phyloP scores from a whole-genome alignment of 1,284 basidiomycete species.

The Ustilago trichophora region DNA sequence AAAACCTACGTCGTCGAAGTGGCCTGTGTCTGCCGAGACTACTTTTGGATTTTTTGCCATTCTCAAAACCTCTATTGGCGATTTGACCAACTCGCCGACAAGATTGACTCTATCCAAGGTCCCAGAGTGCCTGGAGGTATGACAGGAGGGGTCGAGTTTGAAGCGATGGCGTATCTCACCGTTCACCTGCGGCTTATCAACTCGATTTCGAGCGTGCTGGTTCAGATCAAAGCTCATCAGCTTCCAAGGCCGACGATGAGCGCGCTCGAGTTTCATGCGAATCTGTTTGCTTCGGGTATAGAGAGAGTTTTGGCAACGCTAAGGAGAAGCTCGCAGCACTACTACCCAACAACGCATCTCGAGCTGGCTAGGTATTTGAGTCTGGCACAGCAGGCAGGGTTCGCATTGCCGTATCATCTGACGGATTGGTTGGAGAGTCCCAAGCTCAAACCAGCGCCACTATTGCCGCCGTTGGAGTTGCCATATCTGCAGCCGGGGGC shows the following conservation, averaged over 20 bases:
- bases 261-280: conserved; percentile 42
- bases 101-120: conserved; percentile 80
- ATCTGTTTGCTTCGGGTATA: conserved; percentile 50
- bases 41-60: conserved; percentile 98
- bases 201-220: conserved; percentile 26
- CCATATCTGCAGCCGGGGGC: conserved; percentile 2
- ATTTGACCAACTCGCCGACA: conserved; percentile 76
- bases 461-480: conserved; percentile 27
- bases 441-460: conserved; percentile 3
- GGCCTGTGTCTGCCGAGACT: conserved; percentile 88
- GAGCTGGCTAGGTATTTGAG: conserved; percentile 52
- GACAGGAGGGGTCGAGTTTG: conserved; percentile 97
- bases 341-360: conserved; percentile 60
- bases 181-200: conserved; percentile 53
- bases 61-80: conserved; percentile 90
- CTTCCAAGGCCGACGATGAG: conserved; percentile 21
- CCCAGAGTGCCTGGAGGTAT: conserved; percentile 95
- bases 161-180: conserved; percentile 88
- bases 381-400: conserved; percentile 17
- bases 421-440: conserved; percentile 38
- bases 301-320: conserved; percentile 50
- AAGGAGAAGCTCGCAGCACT: conserved; percentile 43
- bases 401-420: conserved; percentile 25
- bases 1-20: conserved; percentile 90
- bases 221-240: conserved; percentile 19